Evolutionary conservation across 2,329 filamentous ascomycete genomes (phyloP).

Genomic region (Aureobasidium sp.): DNA sequence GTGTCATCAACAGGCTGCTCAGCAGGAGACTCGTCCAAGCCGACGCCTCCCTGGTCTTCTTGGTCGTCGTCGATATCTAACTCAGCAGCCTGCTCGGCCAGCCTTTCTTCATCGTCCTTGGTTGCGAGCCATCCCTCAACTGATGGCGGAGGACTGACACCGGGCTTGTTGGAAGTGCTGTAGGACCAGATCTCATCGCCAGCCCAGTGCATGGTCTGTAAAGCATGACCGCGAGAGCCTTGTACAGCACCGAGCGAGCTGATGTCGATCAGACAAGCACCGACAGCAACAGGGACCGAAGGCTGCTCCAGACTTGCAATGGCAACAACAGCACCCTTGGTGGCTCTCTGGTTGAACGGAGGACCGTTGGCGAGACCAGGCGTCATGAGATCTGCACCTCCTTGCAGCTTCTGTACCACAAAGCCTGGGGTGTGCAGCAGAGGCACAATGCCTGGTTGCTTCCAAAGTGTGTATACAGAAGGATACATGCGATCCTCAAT

Average conservation of each 20-base stretch:
- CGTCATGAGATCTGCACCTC: conserved; percentile 62
- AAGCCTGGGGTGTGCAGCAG: conserved; percentile 57
- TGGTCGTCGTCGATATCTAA: conserved; percentile 38
- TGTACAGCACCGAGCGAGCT: conserved; percentile 48
- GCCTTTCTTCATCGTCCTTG: conserved; percentile 28
- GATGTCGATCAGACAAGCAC: conserved; percentile 58
- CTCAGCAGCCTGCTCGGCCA: conserved; percentile 36
- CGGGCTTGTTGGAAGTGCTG: conserved; percentile 49
- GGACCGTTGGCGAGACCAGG: conserved; percentile 59
- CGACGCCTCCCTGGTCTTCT: conserved; percentile 42
- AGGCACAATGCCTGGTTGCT: conserved; percentile 53
- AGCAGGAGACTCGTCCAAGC: conserved; percentile 25
- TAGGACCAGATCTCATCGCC: conserved; percentile 64
- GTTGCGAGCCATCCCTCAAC: conserved; percentile 44
- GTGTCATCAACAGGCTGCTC: conserved; percentile 16
- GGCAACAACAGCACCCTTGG: conserved; percentile 55
- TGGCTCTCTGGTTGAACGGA: conserved; percentile 54
- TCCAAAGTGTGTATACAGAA: conserved; percentile 61
- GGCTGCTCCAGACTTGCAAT: conserved; percentile 54
- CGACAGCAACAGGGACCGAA: conserved; percentile 57
- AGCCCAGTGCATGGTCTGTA: conserved; percentile 59
- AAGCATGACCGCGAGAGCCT: conserved; percentile 57
- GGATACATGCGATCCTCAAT: conserved; percentile 51
- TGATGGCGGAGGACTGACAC: conserved; percentile 45
- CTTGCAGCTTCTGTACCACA: conserved; percentile 56